Conservation (phyloP, 371 early-diverging fungal species). For the Encephalitozoon hellem region DNA sequence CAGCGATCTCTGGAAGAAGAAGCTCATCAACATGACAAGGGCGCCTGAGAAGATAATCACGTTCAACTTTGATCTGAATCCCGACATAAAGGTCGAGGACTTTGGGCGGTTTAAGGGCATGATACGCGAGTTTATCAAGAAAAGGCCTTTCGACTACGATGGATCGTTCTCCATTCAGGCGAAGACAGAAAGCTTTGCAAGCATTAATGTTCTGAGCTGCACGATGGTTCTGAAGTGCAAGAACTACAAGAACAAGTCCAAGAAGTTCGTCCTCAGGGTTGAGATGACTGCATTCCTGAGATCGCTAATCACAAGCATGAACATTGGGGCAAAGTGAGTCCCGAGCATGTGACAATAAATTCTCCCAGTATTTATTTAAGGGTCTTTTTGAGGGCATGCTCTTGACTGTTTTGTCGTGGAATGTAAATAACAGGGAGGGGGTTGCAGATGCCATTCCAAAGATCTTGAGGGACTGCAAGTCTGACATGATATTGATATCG, state of each 20-base stretch:
- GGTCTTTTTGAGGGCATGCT: neutral
- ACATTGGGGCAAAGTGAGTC: neutral
- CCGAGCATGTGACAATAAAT: neutral
- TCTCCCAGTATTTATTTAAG: neutral
- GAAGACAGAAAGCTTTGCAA: conserved; percentile 32
- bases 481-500: neutral
- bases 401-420: neutral
- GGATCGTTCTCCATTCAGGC: conserved; percentile 57
- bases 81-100: conserved; percentile 25
- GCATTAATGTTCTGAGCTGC: conserved; percentile 50
- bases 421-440: neutral
- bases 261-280: conserved; percentile 55
- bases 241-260: conserved; percentile 51
- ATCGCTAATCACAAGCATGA: conserved; percentile 29
- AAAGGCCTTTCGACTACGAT: conserved; percentile 50
- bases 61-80: conserved; percentile 50
- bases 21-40: conserved; percentile 59
- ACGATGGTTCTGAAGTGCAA: conserved; percentile 53
- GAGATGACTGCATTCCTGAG: conserved; percentile 53
- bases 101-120: conserved; percentile 45
- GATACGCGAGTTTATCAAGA: conserved; percentile 50
- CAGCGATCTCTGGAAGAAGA: conserved; percentile 56
- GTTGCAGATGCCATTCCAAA: neutral
- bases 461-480: neutral
- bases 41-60: conserved; percentile 60